Percentiles rank a stretch among this genome's conserved stretches.
phyloP scores from a whole-genome alignment of 495 filamentous ascomycete species.

The Pseudomonodictys pantanalensis region DNA sequence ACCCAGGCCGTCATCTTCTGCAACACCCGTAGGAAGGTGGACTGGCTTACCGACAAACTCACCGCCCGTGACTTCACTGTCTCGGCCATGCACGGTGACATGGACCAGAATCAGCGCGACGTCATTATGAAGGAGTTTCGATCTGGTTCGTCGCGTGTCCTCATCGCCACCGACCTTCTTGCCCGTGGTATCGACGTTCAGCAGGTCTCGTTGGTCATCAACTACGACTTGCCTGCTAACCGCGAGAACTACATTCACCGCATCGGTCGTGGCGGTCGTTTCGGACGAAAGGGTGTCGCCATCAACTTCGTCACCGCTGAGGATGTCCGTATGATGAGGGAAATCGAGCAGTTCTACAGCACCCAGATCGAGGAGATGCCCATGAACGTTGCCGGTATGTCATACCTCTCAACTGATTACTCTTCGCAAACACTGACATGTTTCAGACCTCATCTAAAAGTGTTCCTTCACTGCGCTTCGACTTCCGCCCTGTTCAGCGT shows the following conservation, averaged over 20 bases:
- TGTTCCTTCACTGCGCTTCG: not conserved
- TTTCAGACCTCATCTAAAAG: slow-evolving; percentile 38
- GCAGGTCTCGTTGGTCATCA: slow-evolving; percentile 98
- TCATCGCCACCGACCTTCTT: slow-evolving; percentile 95
- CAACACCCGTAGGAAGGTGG: slow-evolving; percentile 99
- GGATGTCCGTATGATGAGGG: slow-evolving; percentile 98
- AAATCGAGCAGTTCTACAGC: slow-evolving; percentile 83
- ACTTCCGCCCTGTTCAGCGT: not conserved
- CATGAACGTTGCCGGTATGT: slow-evolving; percentile 70
- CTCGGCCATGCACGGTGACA: slow-evolving; percentile 98
- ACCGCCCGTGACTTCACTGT: slow-evolving; percentile 97
- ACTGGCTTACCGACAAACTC: slow-evolving; percentile 99
- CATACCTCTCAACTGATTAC: not conserved
- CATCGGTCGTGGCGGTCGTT: slow-evolving; percentile 97
- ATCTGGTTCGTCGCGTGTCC: slow-evolving; percentile 91
- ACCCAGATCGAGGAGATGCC: slow-evolving; percentile 86
- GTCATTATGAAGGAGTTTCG: slow-evolving; percentile 99
- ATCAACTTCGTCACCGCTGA: slow-evolving; percentile 99
- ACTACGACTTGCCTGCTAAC: slow-evolving; percentile 98
- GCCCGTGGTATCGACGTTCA: slow-evolving; percentile 99
- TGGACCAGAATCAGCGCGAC: slow-evolving; percentile 96
- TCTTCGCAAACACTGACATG: not conserved
- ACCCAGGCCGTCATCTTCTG: slow-evolving; percentile 99
- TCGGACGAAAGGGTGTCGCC: slow-evolving; percentile 98
- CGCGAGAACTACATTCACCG: slow-evolving; percentile 99